A percentile compares a stretch with the other conserved stretches of the same genome.
Evolutionary conservation across 495 filamentous ascomycete genomes (phyloP).

Genomic region (Extremus antarcticus): DNA sequence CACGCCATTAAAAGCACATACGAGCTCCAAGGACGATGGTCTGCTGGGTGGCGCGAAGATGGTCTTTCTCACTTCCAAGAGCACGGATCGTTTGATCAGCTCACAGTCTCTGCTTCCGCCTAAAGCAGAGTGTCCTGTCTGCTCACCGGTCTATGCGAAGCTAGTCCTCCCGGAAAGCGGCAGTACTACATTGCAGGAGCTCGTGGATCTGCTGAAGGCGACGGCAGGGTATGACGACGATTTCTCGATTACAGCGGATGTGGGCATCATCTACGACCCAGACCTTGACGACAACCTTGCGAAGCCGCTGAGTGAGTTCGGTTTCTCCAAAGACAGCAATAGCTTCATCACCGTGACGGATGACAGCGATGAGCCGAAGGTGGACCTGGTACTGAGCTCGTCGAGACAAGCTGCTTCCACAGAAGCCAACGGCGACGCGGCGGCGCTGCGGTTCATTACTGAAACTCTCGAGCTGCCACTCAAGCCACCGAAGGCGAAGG

Average conservation of each 20-base stretch:
- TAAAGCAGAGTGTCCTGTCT: constrained; percentile 71
- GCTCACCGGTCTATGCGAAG: constrained; percentile 57
- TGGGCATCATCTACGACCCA: constrained; percentile 71
- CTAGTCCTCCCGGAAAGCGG: constrained; percentile 57
- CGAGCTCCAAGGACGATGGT: background rate
- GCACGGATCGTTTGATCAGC: constrained; percentile 59
- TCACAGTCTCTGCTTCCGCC: constrained; percentile 64
- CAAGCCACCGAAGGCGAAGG: constrained; percentile 4
- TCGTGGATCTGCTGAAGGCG: constrained; percentile 62
- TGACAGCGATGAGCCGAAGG: constrained; percentile 70
- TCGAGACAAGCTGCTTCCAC: background rate
- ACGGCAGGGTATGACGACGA: constrained; percentile 82
- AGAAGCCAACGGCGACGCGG: background rate
- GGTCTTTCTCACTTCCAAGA: constrained; percentile 69
- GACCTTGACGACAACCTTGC: constrained; percentile 77
- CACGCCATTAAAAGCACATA: background rate
- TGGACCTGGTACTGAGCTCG: constrained; percentile 61
- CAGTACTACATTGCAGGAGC: constrained; percentile 62
- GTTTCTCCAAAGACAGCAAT: constrained; percentile 45
- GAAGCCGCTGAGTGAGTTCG: constrained; percentile 70
- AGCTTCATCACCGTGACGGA: constrained; percentile 77
- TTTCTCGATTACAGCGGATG: constrained; percentile 60
- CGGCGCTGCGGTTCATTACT: constrained; percentile 1
- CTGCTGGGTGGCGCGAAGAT: constrained; percentile 22
- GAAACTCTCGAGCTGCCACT: constrained; percentile 4